These are phyloP conservation scores for Ceratocystis huliohia DNA, from an alignment of 2,329 filamentous ascomycete species.

Conservation along the genomic window DNA sequence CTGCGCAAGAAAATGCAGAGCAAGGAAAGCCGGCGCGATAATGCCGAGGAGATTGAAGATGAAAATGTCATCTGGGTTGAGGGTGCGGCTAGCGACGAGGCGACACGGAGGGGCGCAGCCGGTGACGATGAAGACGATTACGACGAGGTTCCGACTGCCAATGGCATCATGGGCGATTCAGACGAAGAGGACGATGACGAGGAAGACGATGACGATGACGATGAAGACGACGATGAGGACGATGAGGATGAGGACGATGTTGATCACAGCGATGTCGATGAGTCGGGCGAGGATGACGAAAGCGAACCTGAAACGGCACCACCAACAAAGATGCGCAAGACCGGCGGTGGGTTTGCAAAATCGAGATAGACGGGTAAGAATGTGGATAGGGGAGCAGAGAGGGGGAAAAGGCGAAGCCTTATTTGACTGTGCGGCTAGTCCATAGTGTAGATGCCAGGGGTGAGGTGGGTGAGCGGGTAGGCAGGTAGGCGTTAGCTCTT, in stretches of 20 bases:
- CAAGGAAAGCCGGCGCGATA: constrained; percentile 27
- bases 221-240: constrained; percentile 35
- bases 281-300: constrained; percentile 45
- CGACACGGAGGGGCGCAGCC: constrained; percentile 30
- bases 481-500: background rate
- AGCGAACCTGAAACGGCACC: constrained; percentile 39
- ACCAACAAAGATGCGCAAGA: constrained; percentile 36
- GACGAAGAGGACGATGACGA: constrained; percentile 42
- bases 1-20: constrained; percentile 56
- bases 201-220: constrained; percentile 31
- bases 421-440: background rate
- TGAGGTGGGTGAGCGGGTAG: background rate
- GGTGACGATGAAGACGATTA: constrained; percentile 41
- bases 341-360: constrained; percentile 29
- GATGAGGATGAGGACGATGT: constrained; percentile 45
- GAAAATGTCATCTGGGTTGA: constrained; percentile 79
- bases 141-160: constrained; percentile 44
- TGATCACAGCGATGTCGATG: constrained; percentile 44
- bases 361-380: constrained; percentile 27
- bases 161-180: constrained; percentile 44
- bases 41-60: constrained; percentile 36
- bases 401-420: background rate
- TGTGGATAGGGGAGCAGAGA: background rate
- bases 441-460: background rate
- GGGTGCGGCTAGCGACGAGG: constrained; percentile 46